A percentile compares a stretch with the other conserved stretches of the same genome.
phyloP scores from a whole-genome alignment of 1,284 basidiomycete genomes.

The Puccinia coronata region DNA sequence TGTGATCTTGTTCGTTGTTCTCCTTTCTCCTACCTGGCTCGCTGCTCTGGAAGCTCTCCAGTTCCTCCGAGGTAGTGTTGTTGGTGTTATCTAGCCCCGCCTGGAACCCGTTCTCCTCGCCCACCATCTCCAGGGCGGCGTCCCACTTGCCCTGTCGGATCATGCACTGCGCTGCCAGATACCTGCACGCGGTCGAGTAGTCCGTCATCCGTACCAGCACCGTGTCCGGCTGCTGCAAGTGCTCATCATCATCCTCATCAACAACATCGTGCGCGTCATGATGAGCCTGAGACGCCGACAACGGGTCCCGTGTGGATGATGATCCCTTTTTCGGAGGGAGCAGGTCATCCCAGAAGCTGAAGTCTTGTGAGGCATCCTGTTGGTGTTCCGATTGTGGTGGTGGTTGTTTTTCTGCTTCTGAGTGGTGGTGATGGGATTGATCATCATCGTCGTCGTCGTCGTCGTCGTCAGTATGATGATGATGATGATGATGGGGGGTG shows the following conservation, averaged over 20 bases:
- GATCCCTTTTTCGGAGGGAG: no score
- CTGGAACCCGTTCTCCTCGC: constrained; percentile 86
- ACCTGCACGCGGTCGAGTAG: constrained; percentile 86
- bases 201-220: constrained; percentile 67
- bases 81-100: constrained; percentile 58
- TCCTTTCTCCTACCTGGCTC: no score
- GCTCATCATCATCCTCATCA: no score
- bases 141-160: constrained; percentile 89
- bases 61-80: no score
- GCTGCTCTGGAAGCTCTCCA: no score
- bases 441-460: no score
- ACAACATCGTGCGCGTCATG: no score
- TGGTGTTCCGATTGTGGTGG: neutral
- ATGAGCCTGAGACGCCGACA: no score
- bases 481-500: neutral
- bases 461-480: no score
- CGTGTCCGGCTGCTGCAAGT: no score
- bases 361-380: neutral
- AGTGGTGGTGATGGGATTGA: no score
- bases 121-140: constrained; percentile 89
- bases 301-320: no score
- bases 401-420: neutral
- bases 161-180: constrained; percentile 90
- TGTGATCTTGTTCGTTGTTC: neutral
- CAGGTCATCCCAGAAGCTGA: constrained; percentile 14